A percentile compares a stretch with the other conserved stretches of the same genome.
phyloP scores from a whole-genome alignment of 495 filamentous ascomycete species.

The Neurospora hispaniola region DNA sequence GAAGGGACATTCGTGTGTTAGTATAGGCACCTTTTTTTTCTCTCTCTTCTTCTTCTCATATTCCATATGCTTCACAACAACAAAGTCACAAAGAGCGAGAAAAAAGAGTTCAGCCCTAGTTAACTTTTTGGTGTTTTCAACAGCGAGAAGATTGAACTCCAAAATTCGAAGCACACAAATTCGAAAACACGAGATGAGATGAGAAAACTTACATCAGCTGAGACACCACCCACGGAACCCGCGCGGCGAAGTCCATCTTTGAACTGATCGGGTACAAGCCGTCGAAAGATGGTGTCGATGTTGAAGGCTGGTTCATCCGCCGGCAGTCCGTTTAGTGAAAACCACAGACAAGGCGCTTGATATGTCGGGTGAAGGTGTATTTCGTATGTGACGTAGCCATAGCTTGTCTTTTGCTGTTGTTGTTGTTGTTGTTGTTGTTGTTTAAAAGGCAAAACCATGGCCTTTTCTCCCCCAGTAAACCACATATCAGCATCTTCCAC shows the following conservation, averaged over 20 bases:
- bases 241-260: slow-evolving; percentile 43
- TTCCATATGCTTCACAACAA: not conserved
- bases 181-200: no score
- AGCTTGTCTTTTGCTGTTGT: not conserved
- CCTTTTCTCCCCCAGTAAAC: slow-evolving; percentile 19
- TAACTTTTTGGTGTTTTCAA: slow-evolving; percentile 21
- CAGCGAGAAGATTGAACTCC: not conserved
- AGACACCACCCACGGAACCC: slow-evolving; percentile 66
- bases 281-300: slow-evolving; percentile 57
- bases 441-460: not conserved
- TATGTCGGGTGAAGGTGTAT: slow-evolving; percentile 49
- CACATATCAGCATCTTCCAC: slow-evolving; percentile 15
- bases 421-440: not conserved
- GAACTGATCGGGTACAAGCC: slow-evolving; percentile 56
- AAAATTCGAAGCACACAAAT: no score
- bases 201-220: slow-evolving; percentile 52
- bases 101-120: slow-evolving; percentile 32
- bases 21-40: slow-evolving; percentile 26
- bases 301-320: slow-evolving; percentile 30
- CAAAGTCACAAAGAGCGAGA: slow-evolving; percentile 5
- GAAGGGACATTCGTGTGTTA: slow-evolving; percentile 20
- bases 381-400: slow-evolving; percentile 48
- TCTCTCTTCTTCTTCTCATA: slow-evolving; percentile 5
- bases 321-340: slow-evolving; percentile 39
- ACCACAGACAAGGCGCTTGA: slow-evolving; percentile 48